Conservation (phyloP, 106 monocot species). For the Allium sativum region DNA sequence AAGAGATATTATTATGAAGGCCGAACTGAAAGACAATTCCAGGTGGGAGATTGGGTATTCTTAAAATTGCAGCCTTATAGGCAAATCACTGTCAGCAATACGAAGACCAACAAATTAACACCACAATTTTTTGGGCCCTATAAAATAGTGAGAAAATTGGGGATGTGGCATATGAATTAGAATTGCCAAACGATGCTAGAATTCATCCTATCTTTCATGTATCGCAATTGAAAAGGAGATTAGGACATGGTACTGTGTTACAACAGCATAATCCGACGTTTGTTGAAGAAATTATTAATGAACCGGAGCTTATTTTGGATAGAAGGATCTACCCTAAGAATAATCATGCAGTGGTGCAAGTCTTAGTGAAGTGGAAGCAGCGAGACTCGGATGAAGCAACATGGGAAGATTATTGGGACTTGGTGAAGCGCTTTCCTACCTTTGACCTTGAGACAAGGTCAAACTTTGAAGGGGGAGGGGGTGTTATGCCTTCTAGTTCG, state of each 20-base stretch:
- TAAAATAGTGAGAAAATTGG: background rate
- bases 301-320: background rate
- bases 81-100: background rate
- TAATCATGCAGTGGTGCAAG: background rate
- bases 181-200: background rate
- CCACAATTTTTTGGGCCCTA: background rate
- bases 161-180: background rate
- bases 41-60: background rate
- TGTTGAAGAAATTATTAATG: background rate
- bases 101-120: background rate
- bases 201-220: background rate
- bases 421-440: background rate
- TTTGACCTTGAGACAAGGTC: background rate
- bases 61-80: background rate
- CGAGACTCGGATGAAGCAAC: background rate
- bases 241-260: background rate
- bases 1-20: background rate
- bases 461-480: too few relatives aligned
- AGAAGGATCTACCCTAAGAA: background rate
- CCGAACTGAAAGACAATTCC: background rate
- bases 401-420: background rate
- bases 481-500: too few relatives aligned
- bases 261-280: background rate
- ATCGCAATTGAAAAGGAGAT: background rate
- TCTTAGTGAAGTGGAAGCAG: background rate